These are phyloP conservation scores for Xylaria sp. DNA, from an alignment of 2,329 filamentous ascomycete species.

Conservation along the genomic window DNA sequence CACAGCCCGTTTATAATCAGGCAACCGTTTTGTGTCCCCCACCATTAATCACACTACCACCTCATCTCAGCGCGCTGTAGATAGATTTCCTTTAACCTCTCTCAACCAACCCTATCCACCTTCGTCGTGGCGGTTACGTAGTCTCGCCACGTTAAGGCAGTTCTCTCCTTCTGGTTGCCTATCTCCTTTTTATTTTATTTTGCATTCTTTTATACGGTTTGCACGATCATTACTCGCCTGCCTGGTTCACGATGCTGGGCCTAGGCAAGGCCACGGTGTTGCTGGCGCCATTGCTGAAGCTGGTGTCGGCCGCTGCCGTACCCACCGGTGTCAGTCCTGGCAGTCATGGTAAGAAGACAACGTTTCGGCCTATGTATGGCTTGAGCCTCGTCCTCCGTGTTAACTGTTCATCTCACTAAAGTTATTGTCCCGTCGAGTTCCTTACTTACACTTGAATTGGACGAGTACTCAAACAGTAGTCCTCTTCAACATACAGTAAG, in stretches of 20 bases:
- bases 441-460: slow-evolving; percentile 46
- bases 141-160: slow-evolving; percentile 33
- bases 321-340: slow-evolving; percentile 32
- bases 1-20: slow-evolving; percentile 39
- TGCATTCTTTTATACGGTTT: neutral
- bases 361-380: neutral
- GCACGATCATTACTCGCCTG: slow-evolving; percentile 33
- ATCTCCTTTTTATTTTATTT: slow-evolving; percentile 9
- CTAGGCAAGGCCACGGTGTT: slow-evolving; percentile 51
- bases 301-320: slow-evolving; percentile 36
- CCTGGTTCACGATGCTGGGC: slow-evolving; percentile 51
- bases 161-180: slow-evolving; percentile 16
- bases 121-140: slow-evolving; percentile 28
- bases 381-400: slow-evolving; percentile 12
- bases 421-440: slow-evolving; percentile 40
- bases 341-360: slow-evolving; percentile 34
- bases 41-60: too few relatives aligned
- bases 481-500: slow-evolving; percentile 44
- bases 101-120: slow-evolving; percentile 20
- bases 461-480: slow-evolving; percentile 35
- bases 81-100: slow-evolving; percentile 22
- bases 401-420: slow-evolving; percentile 20
- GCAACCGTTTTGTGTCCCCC: slow-evolving; percentile 35
- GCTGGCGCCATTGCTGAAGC: slow-evolving; percentile 52
- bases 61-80: slow-evolving; percentile 1